Percentiles rank a stretch among this genome's conserved stretches.
Evolutionary conservation across 768 basidiomycete genomes (phyloP).

Genomic region (Tulasnella sp.): DNA sequence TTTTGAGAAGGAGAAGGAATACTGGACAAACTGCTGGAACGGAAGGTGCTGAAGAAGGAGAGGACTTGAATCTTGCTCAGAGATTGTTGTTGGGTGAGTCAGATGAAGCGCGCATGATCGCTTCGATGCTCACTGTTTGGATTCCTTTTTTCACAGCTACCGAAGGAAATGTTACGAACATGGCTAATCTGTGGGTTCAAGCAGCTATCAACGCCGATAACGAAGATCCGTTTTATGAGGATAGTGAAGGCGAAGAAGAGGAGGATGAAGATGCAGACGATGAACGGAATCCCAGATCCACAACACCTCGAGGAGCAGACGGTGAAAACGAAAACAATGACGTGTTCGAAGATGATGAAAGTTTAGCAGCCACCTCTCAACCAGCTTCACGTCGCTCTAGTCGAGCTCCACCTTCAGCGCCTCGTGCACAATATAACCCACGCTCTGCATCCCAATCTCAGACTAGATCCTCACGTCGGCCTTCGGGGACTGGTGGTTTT

Average conservation of each 20-base stretch:
- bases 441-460: too few relatives aligned
- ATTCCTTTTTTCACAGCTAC: conserved; percentile 41
- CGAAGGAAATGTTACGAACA: conserved; percentile 85
- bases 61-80: conserved; percentile 71
- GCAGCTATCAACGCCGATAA: conserved; percentile 90
- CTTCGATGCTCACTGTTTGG: not conserved
- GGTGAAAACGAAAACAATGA: too few relatives aligned
- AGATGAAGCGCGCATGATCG: not conserved
- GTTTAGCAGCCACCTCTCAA: too few relatives aligned
- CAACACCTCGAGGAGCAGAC: too few relatives aligned
- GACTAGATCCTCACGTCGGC: too few relatives aligned
- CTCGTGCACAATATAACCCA: too few relatives aligned
- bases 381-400: too few relatives aligned
- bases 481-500: too few relatives aligned
- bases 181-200: conserved; percentile 95
- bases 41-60: conserved; percentile 22
- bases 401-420: too few relatives aligned
- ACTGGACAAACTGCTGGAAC: conserved; percentile 16
- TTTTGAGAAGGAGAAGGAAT: conserved; percentile 19
- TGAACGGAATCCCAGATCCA: too few relatives aligned
- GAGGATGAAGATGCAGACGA: too few relatives aligned
- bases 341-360: too few relatives aligned
- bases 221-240: conserved; percentile 63
- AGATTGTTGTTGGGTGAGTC: conserved; percentile 50
- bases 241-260: conserved; percentile 25